Base-by-base conservation (phyloP, 805 yeast species). In the Kuraishia hungarica region DNA sequence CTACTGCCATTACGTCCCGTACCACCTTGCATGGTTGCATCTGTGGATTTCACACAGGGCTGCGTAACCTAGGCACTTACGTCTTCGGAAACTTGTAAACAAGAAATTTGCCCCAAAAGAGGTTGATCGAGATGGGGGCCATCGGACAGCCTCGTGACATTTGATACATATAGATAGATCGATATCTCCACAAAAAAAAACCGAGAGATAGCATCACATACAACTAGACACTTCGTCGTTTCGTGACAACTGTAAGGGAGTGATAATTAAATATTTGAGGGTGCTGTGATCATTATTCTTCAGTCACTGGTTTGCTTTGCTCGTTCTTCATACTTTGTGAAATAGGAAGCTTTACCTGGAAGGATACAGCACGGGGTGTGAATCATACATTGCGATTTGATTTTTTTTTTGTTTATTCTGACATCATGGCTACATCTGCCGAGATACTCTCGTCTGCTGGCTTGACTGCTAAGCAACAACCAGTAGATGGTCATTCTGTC, bases 401-500 rank as follows among this genome's bases (percentile, higher is more conserved):
- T 5, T 13, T 43, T 43, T 43, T 43, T 13, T 43, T 19, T 5
- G 7, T 5, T 13, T 43, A 6, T 43, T 43, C 48, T 13, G 21
- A 17, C 19, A 46, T 15, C 24, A 20, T 46, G 24, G 26, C 29
- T 21, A 21, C 51, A 15, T 48, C 51, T 21, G 13, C 51, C 8
- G 29, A 23, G 51, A 21, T 43, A 4, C n/a, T 13, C 4, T 24
- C 51, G 5, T 35, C 43, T 13, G 17, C 15, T 8, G 43, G 43
- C 43, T 35, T 35, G 15, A 35, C 43, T 35, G 43, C 43, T 35
- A 35, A 35, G 43, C 43, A 35, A 15, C 43, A 35, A 13, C 26
- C 26, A 8, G 72, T 71, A 23, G 77, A 72, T 54, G 74, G 77
- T 54, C 80, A 73, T 58, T 73, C 80, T 13, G 83, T 77, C 48